Evolutionary conservation across 441 rosid species (phyloP).

Genomic region (Populus hybrid): DNA sequence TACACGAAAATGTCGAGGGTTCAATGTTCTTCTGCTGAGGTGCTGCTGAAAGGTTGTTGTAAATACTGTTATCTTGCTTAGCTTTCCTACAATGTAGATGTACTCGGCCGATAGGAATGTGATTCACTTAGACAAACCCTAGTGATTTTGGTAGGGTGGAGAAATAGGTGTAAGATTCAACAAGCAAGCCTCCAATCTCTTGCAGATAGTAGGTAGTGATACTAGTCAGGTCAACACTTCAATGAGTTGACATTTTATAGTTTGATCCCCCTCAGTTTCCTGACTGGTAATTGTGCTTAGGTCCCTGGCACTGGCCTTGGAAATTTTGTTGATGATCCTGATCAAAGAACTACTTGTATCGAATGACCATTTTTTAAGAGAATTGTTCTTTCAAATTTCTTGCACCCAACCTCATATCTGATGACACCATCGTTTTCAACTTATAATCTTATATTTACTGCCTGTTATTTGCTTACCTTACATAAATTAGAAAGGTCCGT

Average conservation of each 20-base stretch:
- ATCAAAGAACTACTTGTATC: not conserved
- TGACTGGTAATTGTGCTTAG: not conserved
- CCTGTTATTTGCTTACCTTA: not conserved
- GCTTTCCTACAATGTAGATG: slow-evolving; percentile 5
- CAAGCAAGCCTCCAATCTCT: not conserved
- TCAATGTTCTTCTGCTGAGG: slow-evolving; percentile 90
- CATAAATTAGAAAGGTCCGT: too few relatives aligned
- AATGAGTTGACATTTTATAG: not conserved
- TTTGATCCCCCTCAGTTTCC: not conserved
- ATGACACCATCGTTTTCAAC: not conserved
- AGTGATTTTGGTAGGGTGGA: not conserved
- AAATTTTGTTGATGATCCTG: not conserved
- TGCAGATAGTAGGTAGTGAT: not conserved
- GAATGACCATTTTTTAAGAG: not conserved
- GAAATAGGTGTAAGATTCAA: not conserved
- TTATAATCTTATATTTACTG: too few relatives aligned
- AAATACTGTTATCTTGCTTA: slow-evolving; percentile 2
- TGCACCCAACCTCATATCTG: not conserved
- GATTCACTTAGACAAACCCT: not conserved
- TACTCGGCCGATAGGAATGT: not conserved
- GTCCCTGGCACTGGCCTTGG: not conserved
- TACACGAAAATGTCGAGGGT: slow-evolving; percentile 46
- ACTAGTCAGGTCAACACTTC: not conserved
- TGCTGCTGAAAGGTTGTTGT: slow-evolving; percentile 10
- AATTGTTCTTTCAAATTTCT: not conserved